These are phyloP conservation scores for Myrica gale DNA, from an alignment of 306 rosid genomes.

Conservation along the genomic window DNA sequence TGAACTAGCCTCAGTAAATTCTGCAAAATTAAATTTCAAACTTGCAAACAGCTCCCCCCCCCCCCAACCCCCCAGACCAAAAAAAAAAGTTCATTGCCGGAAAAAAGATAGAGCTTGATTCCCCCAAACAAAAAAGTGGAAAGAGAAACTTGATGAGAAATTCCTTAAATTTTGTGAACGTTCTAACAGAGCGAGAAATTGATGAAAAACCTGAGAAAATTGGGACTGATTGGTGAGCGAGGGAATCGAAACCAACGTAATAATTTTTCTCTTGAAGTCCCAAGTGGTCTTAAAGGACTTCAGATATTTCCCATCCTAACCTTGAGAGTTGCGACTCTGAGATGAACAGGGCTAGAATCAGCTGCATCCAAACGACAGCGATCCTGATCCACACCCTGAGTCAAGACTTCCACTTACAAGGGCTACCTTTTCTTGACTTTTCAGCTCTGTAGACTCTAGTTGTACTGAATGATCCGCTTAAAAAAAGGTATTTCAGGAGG, in stretches of 20 bases:
- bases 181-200: conserved; percentile 29
- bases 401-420: background rate
- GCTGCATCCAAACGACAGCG: conserved; percentile 23
- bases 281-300: conserved; percentile 21
- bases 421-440: background rate
- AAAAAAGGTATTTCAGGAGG: background rate
- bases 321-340: conserved; percentile 45
- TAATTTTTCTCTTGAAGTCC: conserved; percentile 2
- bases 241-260: conserved; percentile 31
- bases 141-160: background rate
- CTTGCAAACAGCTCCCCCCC: background rate
- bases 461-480: too few species aligned
- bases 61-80: background rate
- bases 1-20: conserved; percentile 25
- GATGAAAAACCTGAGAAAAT: conserved; percentile 19
- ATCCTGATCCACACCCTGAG: background rate
- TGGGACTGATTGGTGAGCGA: conserved; percentile 36
- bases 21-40: conserved; percentile 10
- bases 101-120: conserved; percentile 4
- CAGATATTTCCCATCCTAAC: conserved; percentile 35
- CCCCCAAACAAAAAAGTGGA: background rate
- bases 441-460: background rate
- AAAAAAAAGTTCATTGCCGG: background rate
- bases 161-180: background rate
- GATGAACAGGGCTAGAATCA: conserved; percentile 22